Evolutionary conservation across 2,329 filamentous ascomycete genomes (phyloP).

Genomic region (Karstenula rhodostoma): DNA sequence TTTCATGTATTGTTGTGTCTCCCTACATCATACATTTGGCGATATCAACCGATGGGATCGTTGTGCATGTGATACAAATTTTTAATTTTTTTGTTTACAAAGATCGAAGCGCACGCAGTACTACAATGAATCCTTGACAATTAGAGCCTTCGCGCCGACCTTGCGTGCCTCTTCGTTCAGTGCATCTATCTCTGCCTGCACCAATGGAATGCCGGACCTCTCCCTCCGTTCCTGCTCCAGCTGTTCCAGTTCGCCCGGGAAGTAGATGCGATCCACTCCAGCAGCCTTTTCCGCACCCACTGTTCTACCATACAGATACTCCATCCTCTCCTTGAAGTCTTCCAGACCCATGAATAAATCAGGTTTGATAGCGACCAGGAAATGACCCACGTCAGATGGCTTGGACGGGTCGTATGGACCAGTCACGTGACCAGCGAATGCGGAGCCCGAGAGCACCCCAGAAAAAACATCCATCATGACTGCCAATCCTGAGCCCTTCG

Average conservation of each 20-base stretch:
- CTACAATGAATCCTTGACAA: conserved; percentile 12
- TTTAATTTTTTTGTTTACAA: background rate
- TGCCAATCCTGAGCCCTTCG: conserved; percentile 78
- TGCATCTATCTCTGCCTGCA: conserved; percentile 57
- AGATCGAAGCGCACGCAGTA: background rate
- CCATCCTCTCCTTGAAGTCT: conserved; percentile 72
- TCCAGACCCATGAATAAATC: conserved; percentile 76
- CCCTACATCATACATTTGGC: too few species aligned
- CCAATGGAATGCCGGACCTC: conserved; percentile 58
- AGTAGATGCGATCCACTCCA: conserved; percentile 64
- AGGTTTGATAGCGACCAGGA: conserved; percentile 70
- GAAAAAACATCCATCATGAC: conserved; percentile 94
- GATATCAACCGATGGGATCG: too few species aligned
- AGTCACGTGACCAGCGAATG: conserved; percentile 79
- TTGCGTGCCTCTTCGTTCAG: conserved; percentile 59
- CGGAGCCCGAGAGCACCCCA: conserved; percentile 77
- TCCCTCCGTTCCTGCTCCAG: conserved; percentile 54
- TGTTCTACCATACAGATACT: conserved; percentile 65
- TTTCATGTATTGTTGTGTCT: too few species aligned
- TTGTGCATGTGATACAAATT: background rate
- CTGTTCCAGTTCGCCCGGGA: conserved; percentile 66
- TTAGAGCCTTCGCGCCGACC: conserved; percentile 45
- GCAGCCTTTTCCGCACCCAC: conserved; percentile 61
- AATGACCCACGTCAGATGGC: conserved; percentile 77
- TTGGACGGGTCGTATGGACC: conserved; percentile 77